Evolutionary conservation across 306 rosid species (phyloP).

Genomic region (Sechiopsis laciniata): DNA sequence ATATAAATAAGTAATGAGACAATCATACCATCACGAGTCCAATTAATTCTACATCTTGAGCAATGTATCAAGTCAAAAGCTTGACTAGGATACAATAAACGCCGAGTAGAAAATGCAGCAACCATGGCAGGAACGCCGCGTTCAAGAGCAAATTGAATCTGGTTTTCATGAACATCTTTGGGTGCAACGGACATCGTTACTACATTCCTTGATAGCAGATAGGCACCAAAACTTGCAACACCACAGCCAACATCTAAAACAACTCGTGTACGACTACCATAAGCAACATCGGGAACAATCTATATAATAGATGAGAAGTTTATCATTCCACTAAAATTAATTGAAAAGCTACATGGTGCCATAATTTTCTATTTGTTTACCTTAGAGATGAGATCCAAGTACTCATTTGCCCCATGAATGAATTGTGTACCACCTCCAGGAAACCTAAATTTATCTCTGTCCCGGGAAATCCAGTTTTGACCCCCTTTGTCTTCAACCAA

Average conservation of each 20-base stretch:
- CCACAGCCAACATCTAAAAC: slow-evolving; percentile 93
- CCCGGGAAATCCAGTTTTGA: too few relatives aligned
- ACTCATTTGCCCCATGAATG: too few relatives aligned
- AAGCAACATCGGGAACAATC: slow-evolving; percentile 81
- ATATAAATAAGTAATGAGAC: too few relatives aligned
- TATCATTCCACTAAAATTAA: too few relatives aligned
- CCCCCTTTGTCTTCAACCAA: too few relatives aligned
- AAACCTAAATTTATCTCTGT: too few relatives aligned
- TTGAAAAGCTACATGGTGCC: too few relatives aligned
- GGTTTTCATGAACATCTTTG: slow-evolving; percentile 94
- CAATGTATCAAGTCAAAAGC: slow-evolving; percentile 92
- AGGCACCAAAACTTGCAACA: slow-evolving; percentile 95
- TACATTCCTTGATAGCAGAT: slow-evolving; percentile 68
- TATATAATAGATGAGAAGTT: slow-evolving; percentile 14
- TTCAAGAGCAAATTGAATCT: slow-evolving; percentile 94
- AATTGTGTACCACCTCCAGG: too few relatives aligned
- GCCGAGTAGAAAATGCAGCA: slow-evolving; percentile 79
- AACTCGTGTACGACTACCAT: slow-evolving; percentile 68
- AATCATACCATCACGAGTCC: slow-evolving; percentile 20
- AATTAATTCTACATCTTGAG: slow-evolving; percentile 88
- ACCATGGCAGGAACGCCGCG: slow-evolving; percentile 99
- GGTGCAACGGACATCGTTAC: slow-evolving; percentile 87
- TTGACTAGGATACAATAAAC: slow-evolving; percentile 81
- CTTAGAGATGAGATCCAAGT: too few relatives aligned
- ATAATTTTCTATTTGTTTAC: too few relatives aligned